These are phyloP conservation scores for Sicyos edulis DNA, from an alignment of 306 rosid species.

Conservation along the genomic window DNA sequence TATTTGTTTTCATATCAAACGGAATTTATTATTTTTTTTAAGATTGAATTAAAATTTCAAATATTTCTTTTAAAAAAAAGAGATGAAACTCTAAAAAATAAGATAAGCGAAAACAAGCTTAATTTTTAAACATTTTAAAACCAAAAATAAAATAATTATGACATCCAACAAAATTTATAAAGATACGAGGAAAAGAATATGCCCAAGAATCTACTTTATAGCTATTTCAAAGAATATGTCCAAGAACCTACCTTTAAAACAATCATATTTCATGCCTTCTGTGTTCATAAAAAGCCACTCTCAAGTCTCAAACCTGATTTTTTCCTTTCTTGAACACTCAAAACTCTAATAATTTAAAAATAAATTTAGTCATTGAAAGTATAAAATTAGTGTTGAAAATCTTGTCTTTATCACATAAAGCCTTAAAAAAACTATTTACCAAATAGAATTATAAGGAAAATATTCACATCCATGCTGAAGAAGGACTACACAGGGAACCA, in stretches of 20 bases:
- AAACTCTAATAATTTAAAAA: neutral
- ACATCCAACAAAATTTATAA: neutral
- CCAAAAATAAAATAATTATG: neutral
- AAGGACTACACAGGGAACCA: slow-evolving; percentile 1
- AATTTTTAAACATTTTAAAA: too few relatives aligned
- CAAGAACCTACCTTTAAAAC: neutral
- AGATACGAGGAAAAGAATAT: neutral
- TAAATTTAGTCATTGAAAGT: neutral
- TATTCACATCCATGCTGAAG: slow-evolving; percentile 1
- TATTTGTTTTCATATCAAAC: too few relatives aligned
- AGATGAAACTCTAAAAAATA: too few relatives aligned
- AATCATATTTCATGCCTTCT: neutral
- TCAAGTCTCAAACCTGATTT: too few relatives aligned
- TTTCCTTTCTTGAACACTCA: neutral
- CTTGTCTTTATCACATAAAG: too few relatives aligned
- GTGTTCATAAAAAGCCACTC: neutral
- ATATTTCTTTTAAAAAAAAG: too few relatives aligned
- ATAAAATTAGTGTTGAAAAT: neutral
- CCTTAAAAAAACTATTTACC: neutral
- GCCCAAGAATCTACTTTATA: neutral
- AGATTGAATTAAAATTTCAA: too few relatives aligned
- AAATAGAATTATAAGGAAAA: neutral
- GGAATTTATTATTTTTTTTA: too few relatives aligned
- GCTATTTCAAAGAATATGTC: neutral
- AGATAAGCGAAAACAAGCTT: too few relatives aligned